Evolutionary conservation across 2,329 filamentous ascomycete genomes (phyloP).

Genomic region (Neophaeococcomyces mojaviensis): DNA sequence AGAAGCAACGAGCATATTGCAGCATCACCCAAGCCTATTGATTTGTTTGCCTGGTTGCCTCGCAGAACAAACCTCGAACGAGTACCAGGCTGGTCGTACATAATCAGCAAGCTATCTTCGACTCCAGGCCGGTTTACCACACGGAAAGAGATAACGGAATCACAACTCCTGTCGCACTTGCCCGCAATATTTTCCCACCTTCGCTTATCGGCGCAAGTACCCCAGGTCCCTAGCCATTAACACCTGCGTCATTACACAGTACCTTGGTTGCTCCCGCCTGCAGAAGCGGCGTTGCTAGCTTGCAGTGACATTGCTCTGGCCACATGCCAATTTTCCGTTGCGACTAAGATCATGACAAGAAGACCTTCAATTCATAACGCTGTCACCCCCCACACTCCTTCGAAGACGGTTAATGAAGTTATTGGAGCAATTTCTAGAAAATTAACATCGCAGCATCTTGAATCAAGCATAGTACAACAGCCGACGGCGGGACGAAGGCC

Average conservation of each 20-base stretch:
- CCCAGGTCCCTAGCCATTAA: not conserved
- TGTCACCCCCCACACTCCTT: conserved; percentile 13
- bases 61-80: too few species aligned
- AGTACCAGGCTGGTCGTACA: too few species aligned
- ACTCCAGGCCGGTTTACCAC: too few species aligned
- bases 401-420: conserved; percentile 21
- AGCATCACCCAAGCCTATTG: too few species aligned
- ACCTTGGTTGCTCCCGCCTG: not conserved
- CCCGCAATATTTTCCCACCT: not conserved
- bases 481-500: conserved; percentile 26
- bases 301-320: not conserved
- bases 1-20: too few species aligned
- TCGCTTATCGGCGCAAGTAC: not conserved
- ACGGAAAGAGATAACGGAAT: too few species aligned
- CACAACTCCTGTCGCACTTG: not conserved
- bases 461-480: conserved; percentile 4
- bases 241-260: not conserved
- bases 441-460: conserved; percentile 16
- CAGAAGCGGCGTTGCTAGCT: not conserved
- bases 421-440: conserved; percentile 20
- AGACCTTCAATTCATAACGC: conserved; percentile 11
- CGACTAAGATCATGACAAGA: conserved; percentile 3
- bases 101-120: too few species aligned
- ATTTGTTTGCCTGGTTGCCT: too few species aligned
- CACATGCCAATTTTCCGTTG: not conserved